Base-by-base conservation (phyloP, 2,329 filamentous ascomycete species). In the Ophiostoma triangulosporum region DNA sequence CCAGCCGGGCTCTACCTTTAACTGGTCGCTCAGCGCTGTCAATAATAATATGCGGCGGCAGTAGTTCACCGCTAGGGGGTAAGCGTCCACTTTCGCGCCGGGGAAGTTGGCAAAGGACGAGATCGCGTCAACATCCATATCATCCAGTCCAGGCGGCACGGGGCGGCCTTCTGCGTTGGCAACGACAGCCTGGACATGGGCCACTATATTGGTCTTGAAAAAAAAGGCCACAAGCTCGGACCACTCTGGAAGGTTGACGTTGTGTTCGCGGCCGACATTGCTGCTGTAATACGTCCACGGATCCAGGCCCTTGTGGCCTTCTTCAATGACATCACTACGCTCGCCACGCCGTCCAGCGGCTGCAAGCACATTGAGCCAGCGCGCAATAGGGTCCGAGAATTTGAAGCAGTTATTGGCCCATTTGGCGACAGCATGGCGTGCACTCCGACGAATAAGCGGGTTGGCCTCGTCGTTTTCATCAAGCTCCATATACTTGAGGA, bases 331-430 rank as follows among this genome's bases (percentile, higher is more conserved):
- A 63, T 97, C 91, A 56, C 83, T 84, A 46, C 86, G 79, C 64
- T 90, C 85, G 50, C 80, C 77, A 3, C 70, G 67, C 3, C 75
- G 75, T 12, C 82, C 82, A 15, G 79, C 81, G 8, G 93, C 72
- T 7, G 90, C 91, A 50, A 96, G 74, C 15, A 97, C 78, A 64
- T 96, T 81, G 48, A 96, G 86, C 87, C 88, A 96, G 49, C 93
- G 80, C 26, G 81, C 93, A 35, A 84, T 73, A 9, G 88, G 75
- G 62, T 95, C 88, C 20, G 75, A 75, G 61, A 88, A 96, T 1
- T 84, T 79, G 5, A 98, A 72, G 62, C 88, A 95, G 50, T 87
- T 78, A 64, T 97, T 97, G 11, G 88, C 88, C 74, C 91, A 96
- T 55, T 93, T 86, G 7, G 93, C 83, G 24, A 84, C 84, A 20